These are phyloP conservation scores for Tylopilus subfusipes DNA, from an alignment of 768 basidiomycete species.

Conservation along the genomic window DNA sequence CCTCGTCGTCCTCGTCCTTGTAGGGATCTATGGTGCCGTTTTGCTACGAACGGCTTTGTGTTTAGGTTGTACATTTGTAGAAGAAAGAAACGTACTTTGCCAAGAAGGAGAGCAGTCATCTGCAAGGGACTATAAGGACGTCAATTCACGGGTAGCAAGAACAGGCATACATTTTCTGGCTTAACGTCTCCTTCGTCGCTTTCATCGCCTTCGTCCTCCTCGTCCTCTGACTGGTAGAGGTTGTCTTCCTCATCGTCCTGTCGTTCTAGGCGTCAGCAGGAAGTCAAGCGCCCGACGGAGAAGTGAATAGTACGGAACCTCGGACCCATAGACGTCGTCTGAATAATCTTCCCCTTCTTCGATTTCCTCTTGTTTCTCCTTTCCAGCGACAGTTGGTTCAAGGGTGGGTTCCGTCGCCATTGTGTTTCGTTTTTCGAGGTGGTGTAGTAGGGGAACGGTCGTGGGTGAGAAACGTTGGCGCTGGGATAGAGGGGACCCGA, in stretches of 20 bases:
- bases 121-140: slow-evolving; percentile 8
- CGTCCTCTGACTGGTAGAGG: slow-evolving; percentile 12
- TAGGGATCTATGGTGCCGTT: slow-evolving; percentile 7
- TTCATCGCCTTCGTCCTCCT: slow-evolving; percentile 9
- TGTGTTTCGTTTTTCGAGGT: neutral
- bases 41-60: neutral
- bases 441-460: neutral
- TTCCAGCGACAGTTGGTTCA: slow-evolving; percentile 2
- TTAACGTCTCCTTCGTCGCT: neutral
- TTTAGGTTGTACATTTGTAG: neutral
- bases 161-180: slow-evolving; percentile 11
- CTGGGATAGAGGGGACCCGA: neutral
- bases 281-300: neutral
- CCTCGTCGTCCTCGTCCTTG: slow-evolving; percentile 18
- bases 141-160: neutral
- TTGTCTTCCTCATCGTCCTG: slow-evolving; percentile 22
- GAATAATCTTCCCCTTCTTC: slow-evolving; percentile 28
- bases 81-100: slow-evolving; percentile 10
- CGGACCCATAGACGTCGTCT: slow-evolving; percentile 27
- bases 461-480: slow-evolving; percentile 8
- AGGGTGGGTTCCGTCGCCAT: slow-evolving; percentile 23
- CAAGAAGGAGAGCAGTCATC: slow-evolving; percentile 26
- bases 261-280: neutral
- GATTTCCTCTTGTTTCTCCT: slow-evolving; percentile 6
- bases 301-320: slow-evolving; percentile 17